Percentiles rank a stretch among this genome's conserved stretches.
phyloP scores from a whole-genome alignment of 176 grass and related monocot species.

The Thalia dealbata region DNA sequence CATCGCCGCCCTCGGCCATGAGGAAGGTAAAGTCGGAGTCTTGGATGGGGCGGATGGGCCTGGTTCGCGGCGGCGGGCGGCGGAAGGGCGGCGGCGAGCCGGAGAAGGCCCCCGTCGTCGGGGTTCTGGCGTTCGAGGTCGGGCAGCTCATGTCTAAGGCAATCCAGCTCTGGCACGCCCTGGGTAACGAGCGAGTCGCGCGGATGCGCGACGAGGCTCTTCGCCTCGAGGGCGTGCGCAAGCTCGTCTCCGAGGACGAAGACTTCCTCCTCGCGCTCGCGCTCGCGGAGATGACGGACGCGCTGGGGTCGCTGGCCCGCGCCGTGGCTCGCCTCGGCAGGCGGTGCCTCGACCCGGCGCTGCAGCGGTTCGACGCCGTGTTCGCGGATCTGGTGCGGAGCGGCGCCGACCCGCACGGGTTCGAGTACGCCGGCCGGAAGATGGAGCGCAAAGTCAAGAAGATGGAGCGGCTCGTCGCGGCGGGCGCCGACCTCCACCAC shows the following conservation, averaged over 20 bases:
- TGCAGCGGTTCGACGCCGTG: conserved; percentile 39
- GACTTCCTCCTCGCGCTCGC: conserved; percentile 40
- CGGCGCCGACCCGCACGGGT: conserved; percentile 32
- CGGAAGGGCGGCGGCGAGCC: conserved; percentile 20
- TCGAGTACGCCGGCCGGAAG: conserved; percentile 43
- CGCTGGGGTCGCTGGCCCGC: conserved; percentile 22
- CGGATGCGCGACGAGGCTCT: conserved; percentile 25
- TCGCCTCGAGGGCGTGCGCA: conserved; percentile 54
- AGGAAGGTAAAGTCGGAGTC: conserved; percentile 38
- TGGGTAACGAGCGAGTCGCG: conserved; percentile 26
- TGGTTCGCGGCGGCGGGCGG: conserved; percentile 7
- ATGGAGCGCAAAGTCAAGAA: conserved; percentile 75
- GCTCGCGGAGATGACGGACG: conserved; percentile 34
- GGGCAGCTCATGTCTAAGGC: conserved; percentile 46
- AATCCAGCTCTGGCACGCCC: conserved; percentile 50
- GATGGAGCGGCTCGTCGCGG: conserved; percentile 54
- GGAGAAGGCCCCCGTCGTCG: conserved; percentile 9
- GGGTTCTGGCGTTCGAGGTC: conserved; percentile 49
- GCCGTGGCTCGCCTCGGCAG: conserved; percentile 23
- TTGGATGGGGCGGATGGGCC: conserved; percentile 19
- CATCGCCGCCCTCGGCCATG: conserved; percentile 9
- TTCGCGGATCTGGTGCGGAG: conserved; percentile 35
- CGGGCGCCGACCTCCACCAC: conserved; percentile 38
- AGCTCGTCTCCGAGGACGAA: conserved; percentile 50
- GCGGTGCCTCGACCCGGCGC: conserved; percentile 45